A percentile compares a stretch with the other conserved stretches of the same genome.
These are phyloP conservation scores for Coniochaeta sp. DNA, from an alignment of 2,329 filamentous ascomycete species.

Conservation along the genomic window DNA sequence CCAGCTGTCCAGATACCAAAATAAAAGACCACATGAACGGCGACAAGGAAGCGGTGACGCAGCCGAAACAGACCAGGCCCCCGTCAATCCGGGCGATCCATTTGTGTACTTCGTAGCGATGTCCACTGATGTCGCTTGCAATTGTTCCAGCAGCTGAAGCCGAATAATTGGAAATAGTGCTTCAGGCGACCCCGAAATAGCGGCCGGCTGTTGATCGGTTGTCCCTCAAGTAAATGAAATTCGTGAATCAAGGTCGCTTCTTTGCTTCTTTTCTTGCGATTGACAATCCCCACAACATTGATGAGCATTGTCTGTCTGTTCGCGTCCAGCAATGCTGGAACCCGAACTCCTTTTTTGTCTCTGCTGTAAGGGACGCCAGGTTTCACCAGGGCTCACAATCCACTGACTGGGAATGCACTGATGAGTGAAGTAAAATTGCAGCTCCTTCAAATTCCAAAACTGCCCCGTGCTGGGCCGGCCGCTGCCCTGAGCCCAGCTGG, in stretches of 20 bases:
- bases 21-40: slow-evolving; percentile 5
- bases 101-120: not conserved
- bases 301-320: not conserved
- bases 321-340: not conserved
- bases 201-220: not conserved
- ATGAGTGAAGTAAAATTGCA: not conserved
- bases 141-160: not conserved
- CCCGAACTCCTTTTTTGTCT: not conserved
- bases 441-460: not conserved
- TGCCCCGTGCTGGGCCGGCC: not conserved
- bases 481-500: not conserved
- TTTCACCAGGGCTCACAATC: not conserved
- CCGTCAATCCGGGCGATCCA: not conserved
- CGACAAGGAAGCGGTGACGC: not conserved
- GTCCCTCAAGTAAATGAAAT: not conserved
- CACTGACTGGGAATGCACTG: too few relatives aligned
- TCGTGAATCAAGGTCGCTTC: not conserved
- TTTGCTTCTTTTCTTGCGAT: not conserved
- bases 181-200: not conserved
- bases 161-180: slow-evolving; percentile 2
- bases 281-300: too few relatives aligned
- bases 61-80: slow-evolving; percentile 1
- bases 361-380: not conserved
- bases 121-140: too few relatives aligned
- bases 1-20: slow-evolving; percentile 4